Conservation (phyloP, 768 basidiomycete genomes). For the Collybia mongolica region DNA sequence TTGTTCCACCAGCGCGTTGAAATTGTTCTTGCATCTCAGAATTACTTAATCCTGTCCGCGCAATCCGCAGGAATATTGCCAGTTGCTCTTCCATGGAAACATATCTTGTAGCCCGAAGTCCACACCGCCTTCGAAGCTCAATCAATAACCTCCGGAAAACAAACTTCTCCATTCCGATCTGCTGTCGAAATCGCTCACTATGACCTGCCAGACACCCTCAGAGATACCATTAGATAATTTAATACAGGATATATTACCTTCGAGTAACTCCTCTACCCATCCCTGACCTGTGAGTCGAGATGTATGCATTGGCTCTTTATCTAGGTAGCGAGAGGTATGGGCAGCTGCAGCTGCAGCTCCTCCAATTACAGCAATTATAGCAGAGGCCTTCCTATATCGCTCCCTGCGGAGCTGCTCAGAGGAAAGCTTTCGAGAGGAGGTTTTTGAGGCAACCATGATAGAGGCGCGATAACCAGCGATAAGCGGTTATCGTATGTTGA, state of each 20-base stretch:
- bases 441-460: neutral
- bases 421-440: neutral
- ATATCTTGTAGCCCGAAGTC: neutral
- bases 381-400: neutral
- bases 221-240: neutral
- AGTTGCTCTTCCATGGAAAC: slow-evolving; percentile 1
- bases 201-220: neutral
- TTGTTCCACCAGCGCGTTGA: slow-evolving; percentile 34
- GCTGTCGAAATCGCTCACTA: neutral
- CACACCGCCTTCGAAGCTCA: neutral
- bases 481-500: neutral
- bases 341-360: neutral
- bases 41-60: neutral
- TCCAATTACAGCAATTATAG: neutral
- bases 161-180: slow-evolving; percentile 3
- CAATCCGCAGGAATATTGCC: slow-evolving; percentile 1
- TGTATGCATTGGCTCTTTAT: neutral
- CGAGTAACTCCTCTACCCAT: slow-evolving; percentile 1
- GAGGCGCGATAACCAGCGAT: neutral
- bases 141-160: neutral
- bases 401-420: neutral
- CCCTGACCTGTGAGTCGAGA: neutral
- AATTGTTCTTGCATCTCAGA: slow-evolving; percentile 19
- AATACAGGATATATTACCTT: neutral
- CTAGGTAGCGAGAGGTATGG: neutral